Evolutionary conservation across 345 rosid species (phyloP), one percentile per base, ranked within the genome.

Genomic region (Arabis alpina): DNA sequence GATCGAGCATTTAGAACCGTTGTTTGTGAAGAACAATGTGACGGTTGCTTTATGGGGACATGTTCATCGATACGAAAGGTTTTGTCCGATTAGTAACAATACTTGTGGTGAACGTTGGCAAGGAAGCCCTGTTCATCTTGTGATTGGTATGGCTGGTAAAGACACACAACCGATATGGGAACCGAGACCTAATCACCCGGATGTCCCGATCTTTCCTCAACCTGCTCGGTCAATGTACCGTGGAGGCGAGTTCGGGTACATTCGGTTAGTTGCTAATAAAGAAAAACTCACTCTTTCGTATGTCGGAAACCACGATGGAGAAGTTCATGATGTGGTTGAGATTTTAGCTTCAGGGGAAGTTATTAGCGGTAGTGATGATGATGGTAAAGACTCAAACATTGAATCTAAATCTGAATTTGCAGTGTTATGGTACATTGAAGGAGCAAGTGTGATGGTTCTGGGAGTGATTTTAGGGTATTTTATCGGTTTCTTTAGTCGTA

Each of bases 141-240:
- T 93, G 76, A 93, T 93, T 51, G 97, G 98, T 61, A 91, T 93
- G 98, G 97, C 82, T 12, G 98, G 98, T 57, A 91, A 91, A 74
- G 98, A 93, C 52, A 85, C 94, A 74, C 98, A 93, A 71, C 81
- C 96, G 16, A 82, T 58, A 10, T 91, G 97, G 98, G 84, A 87
- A 77, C 97, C 98, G 47, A 82, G 96, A 74, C 75, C 81, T 10
- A 74, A 84, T 55, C 97, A 91, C 51, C 91, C 79, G 19, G 57
- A 79, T 2, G 80, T 75, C 40, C 98, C 94, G 1, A 53, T 93
- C 57, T 93, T 74, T 73, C 97, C 97, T 6, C 98, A 87, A 51
- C 97, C 98, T 9, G 64, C 69, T 14, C 60, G 79, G 16, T 93
- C 98, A 14, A 63, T 91, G 88, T 93, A 86, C 77, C 87, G 97